Evolutionary conservation across 2,329 filamentous ascomycete genomes (phyloP).

Genomic region (Hypoxylon sp.): DNA sequence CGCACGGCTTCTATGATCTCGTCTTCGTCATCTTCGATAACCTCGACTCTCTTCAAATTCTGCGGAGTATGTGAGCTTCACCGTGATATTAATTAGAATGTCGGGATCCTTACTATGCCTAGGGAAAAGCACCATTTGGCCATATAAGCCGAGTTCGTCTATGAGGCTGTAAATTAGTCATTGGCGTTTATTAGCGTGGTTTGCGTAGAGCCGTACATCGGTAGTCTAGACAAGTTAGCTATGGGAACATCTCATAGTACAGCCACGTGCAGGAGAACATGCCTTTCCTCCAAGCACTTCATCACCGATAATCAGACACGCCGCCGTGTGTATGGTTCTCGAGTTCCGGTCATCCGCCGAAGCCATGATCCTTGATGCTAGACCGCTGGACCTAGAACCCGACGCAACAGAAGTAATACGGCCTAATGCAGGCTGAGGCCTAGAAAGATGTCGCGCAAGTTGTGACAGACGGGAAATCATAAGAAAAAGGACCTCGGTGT

Average conservation of each 20-base stretch:
- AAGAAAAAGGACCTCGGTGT: conserved; percentile 29
- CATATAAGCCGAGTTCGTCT: conserved; percentile 75
- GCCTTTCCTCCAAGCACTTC: conserved; percentile 97
- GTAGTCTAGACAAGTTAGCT: conserved; percentile 47
- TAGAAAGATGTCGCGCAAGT: conserved; percentile 77
- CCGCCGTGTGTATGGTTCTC: conserved; percentile 86
- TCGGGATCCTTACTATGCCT: conserved; percentile 64
- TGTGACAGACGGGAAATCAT: conserved; percentile 86
- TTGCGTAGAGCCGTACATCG: conserved; percentile 46
- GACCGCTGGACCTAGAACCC: conserved; percentile 46
- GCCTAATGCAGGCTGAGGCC: conserved; percentile 69
- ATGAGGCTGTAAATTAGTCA: conserved; percentile 29
- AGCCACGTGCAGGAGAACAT: conserved; percentile 23
- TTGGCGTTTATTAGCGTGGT: conserved; percentile 8
- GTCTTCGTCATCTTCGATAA: conserved; percentile 90
- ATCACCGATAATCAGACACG: conserved; percentile 95
- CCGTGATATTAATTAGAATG: not conserved
- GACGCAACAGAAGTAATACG: conserved; percentile 59
- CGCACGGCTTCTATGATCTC: conserved; percentile 90
- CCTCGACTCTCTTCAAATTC: conserved; percentile 87
- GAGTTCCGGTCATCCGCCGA: conserved; percentile 68
- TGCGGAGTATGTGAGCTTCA: conserved; percentile 50
- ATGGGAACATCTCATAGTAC: not conserved
- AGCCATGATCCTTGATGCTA: conserved; percentile 58
- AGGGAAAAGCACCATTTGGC: conserved; percentile 74